Conservation (phyloP, 805 yeast species). For the Sugiyamaella qingdaonensis region DNA sequence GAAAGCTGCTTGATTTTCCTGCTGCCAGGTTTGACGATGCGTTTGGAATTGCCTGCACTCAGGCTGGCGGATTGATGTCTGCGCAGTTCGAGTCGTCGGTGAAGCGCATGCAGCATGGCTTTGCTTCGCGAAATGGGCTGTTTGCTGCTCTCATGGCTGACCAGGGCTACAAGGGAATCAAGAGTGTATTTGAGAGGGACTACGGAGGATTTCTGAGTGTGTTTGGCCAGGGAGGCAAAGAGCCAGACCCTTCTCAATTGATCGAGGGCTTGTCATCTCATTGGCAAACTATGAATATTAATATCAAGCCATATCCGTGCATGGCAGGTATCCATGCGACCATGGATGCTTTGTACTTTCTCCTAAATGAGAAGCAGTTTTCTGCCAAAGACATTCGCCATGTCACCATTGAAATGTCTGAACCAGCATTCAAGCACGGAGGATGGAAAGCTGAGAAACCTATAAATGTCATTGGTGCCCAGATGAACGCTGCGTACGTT, state of each 20-base stretch:
- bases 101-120: constrained; percentile 17
- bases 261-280: background rate
- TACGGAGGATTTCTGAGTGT: constrained; percentile 12
- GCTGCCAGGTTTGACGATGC: constrained; percentile 11
- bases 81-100: constrained; percentile 16
- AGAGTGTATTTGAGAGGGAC: constrained; percentile 9
- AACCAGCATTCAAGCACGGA: constrained; percentile 12
- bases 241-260: constrained; percentile 1
- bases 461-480: constrained; percentile 15
- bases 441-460: constrained; percentile 11
- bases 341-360: constrained; percentile 5
- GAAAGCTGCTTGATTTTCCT: constrained; percentile 6
- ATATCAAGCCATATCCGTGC: constrained; percentile 15
- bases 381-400: background rate
- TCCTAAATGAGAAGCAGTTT: background rate
- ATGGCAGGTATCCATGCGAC: constrained; percentile 19
- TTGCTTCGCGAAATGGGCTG: constrained; percentile 14
- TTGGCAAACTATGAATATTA: constrained; percentile 10
- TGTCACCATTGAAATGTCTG: constrained; percentile 13
- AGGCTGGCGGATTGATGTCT: constrained; percentile 15
- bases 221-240: constrained; percentile 4
- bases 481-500: constrained; percentile 14
- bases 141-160: constrained; percentile 14
- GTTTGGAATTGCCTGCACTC: constrained; percentile 17
- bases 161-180: constrained; percentile 11